Conservation (phyloP, 148 eudicot species). For the Persicaria tinctoria region DNA sequence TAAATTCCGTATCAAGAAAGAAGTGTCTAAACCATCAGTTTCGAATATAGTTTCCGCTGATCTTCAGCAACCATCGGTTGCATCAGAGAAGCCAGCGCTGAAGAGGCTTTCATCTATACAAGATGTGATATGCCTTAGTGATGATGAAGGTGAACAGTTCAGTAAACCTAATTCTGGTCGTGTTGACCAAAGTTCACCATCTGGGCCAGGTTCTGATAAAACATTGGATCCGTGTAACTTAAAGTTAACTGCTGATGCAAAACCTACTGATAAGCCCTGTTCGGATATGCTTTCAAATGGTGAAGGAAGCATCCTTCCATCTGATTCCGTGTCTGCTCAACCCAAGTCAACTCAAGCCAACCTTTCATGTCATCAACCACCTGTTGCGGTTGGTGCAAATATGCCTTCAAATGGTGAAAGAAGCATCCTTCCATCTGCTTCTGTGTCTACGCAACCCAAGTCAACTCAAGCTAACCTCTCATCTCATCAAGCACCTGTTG, state of each 20-base stretch:
- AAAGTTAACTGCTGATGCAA: conserved; percentile 28
- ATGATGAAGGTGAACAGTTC: conserved; percentile 72
- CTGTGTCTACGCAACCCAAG: conserved; percentile 26
- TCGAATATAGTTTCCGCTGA: conserved; percentile 17
- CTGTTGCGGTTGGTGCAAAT: conserved; percentile 7
- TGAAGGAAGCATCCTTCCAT: conserved; percentile 27
- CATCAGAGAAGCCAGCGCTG: conserved; percentile 21
- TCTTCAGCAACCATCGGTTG: conserved; percentile 19
- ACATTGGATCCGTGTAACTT: not conserved
- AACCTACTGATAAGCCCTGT: conserved; percentile 34
- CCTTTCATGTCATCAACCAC: conserved; percentile 23
- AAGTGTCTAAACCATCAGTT: conserved; percentile 16
- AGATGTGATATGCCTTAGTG: conserved; percentile 72
- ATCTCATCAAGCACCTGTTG: conserved; percentile 17
- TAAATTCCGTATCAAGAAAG: conserved; percentile 27
- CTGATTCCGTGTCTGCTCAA: conserved; percentile 29
- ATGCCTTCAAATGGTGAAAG: conserved; percentile 24
- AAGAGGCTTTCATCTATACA: conserved; percentile 31
- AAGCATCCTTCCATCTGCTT: conserved; percentile 26
- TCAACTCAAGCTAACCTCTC: conserved; percentile 25
- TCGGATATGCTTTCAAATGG: conserved; percentile 22
- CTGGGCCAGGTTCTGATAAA: not conserved
- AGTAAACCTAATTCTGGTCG: conserved; percentile 12
- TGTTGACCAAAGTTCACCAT: not conserved
- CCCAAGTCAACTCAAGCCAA: conserved; percentile 24